A percentile compares a stretch with the other conserved stretches of the same genome.
Evolutionary conservation across 768 basidiomycete genomes (phyloP).

Genomic region (Amylocystis lapponica): DNA sequence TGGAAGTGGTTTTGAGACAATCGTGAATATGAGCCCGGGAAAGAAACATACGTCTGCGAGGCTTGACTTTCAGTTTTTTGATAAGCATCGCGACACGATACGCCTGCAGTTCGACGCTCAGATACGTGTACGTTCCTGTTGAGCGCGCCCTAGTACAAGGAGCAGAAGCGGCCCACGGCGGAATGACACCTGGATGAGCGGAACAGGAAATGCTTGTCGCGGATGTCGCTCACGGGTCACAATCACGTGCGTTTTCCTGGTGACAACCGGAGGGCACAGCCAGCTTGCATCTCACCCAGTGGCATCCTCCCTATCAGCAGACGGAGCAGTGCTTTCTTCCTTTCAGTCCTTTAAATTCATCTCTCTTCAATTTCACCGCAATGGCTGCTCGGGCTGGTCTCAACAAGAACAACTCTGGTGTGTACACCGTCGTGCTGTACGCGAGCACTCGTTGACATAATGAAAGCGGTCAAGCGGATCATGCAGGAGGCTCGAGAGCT

Average conservation of each 20-base stretch:
- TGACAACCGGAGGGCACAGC: too few relatives aligned
- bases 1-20: background rate
- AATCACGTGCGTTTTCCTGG: too few relatives aligned
- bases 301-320: too few relatives aligned
- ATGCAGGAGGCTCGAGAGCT: constrained; percentile 95
- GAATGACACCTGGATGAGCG: too few relatives aligned
- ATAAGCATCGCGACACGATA: constrained; percentile 51
- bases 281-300: too few relatives aligned
- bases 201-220: too few relatives aligned
- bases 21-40: background rate
- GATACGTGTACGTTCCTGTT: background rate
- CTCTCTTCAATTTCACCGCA: constrained; percentile 1
- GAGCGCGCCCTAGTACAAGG: background rate
- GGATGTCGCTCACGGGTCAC: too few relatives aligned
- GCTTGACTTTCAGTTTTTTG: constrained; percentile 74
- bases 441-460: constrained; percentile 1
- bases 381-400: constrained; percentile 35
- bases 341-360: too few relatives aligned
- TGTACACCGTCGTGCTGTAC: constrained; percentile 12
- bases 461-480: constrained; percentile 88
- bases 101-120: constrained; percentile 4
- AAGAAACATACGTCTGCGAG: constrained; percentile 56
- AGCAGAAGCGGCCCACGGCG: background rate
- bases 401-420: constrained; percentile 90
- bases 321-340: too few relatives aligned